A percentile compares a stretch with the other conserved stretches of the same genome.
Conservation (phyloP, 306 rosid genomes). For the Medicago ruthenica region DNA sequence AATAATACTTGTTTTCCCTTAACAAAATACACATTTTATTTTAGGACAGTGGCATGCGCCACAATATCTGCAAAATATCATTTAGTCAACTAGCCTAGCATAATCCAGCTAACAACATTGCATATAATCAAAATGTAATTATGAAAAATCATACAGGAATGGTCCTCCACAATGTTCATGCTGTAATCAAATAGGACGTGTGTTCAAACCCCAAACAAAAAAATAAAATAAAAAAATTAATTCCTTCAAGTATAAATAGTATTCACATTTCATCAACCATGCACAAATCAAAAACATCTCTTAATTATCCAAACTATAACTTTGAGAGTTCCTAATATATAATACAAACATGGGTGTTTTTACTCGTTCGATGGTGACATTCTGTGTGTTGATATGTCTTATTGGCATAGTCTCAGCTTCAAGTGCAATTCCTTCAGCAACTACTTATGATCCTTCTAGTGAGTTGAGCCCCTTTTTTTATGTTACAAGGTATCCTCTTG, state of each 20-base stretch:
- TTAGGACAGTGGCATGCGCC: background rate
- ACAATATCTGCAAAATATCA: conserved; percentile 18
- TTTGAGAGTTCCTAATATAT: background rate
- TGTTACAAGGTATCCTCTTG: conserved; percentile 46
- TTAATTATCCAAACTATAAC: background rate
- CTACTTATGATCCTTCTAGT: background rate
- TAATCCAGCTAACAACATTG: conserved; percentile 40
- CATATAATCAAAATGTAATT: conserved; percentile 3
- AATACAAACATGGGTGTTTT: conserved; percentile 17
- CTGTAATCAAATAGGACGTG: background rate
- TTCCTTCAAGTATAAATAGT: conserved; percentile 29
- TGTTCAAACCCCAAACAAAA: background rate
- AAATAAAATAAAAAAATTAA: background rate
- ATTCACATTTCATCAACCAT: conserved; percentile 23
- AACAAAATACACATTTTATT: background rate
- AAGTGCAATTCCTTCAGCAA: conserved; percentile 19
- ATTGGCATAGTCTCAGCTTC: conserved; percentile 40
- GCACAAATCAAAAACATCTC: background rate
- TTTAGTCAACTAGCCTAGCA: conserved; percentile 30
- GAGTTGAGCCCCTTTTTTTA: conserved; percentile 46
- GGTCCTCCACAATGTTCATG: conserved; percentile 20
- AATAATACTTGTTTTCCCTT: background rate
- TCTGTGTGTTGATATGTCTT: conserved; percentile 28
- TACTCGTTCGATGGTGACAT: background rate
- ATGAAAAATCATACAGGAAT: background rate